Percentiles rank a stretch among this genome's conserved stretches.
phyloP scores from a whole-genome alignment of 1,284 basidiomycete genomes.

The Coriolopsis trogii region DNA sequence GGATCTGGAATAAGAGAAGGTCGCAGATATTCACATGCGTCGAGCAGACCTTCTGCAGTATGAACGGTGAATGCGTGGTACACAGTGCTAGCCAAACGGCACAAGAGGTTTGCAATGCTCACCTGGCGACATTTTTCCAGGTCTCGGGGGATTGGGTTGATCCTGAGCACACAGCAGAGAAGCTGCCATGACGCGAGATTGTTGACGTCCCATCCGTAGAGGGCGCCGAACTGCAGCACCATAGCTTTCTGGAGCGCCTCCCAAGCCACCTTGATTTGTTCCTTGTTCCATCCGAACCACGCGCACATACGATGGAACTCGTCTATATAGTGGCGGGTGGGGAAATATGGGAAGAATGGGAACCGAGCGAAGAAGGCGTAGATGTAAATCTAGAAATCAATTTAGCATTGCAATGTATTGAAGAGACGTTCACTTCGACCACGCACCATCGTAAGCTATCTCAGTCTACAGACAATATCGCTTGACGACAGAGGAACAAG shows the following conservation, averaged over 20 bases:
- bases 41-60: background rate
- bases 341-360: conserved; percentile 2
- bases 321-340: background rate
- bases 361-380: conserved; percentile 13
- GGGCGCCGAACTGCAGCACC: conserved; percentile 67
- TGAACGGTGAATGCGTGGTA: background rate
- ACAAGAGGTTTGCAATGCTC: background rate
- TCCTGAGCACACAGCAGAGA: background rate
- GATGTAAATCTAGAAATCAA: background rate
- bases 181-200: conserved; percentile 5
- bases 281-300: background rate
- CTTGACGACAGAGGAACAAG: too few relatives aligned
- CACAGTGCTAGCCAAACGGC: background rate
- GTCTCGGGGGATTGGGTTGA: background rate
- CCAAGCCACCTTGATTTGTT: background rate
- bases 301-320: conserved; percentile 19
- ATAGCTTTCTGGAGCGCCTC: conserved; percentile 11
- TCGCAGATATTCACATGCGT: conserved; percentile 41
- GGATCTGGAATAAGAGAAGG: conserved; percentile 29
- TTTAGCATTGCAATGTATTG: background rate
- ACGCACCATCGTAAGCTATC: too few relatives aligned
- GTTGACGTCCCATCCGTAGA: conserved; percentile 78
- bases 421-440: background rate
- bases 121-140: background rate
- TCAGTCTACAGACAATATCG: too few relatives aligned